A percentile compares a stretch with the other conserved stretches of the same genome.
phyloP scores from a whole-genome alignment of 768 basidiomycete genomes.

The Leccinum obscurum region DNA sequence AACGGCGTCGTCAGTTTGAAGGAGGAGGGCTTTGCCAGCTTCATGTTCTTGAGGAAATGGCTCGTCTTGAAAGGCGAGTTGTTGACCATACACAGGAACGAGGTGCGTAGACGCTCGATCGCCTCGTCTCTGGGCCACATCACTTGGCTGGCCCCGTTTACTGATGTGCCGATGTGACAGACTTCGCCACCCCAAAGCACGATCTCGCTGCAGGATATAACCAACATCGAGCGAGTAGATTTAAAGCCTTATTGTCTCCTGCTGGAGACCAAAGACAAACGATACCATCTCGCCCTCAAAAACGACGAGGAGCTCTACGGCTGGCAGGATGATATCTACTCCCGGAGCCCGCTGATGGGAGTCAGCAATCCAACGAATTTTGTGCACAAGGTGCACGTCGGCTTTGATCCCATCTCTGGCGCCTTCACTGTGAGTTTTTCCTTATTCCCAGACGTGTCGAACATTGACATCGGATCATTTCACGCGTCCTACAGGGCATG shows the following conservation, averaged over 20 bases:
- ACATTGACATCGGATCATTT: constrained; percentile 1
- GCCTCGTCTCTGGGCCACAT: not conserved
- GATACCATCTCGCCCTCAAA: constrained; percentile 80
- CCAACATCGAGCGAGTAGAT: constrained; percentile 89
- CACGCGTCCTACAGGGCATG: constrained; percentile 63
- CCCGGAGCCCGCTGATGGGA: constrained; percentile 88
- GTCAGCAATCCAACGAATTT: constrained; percentile 96
- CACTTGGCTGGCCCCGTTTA: not conserved
- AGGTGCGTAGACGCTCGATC: constrained; percentile 53
- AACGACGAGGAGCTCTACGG: constrained; percentile 96
- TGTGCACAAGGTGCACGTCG: constrained; percentile 98
- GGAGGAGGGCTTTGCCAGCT: constrained; percentile 91
- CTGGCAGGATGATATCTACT: constrained; percentile 98
- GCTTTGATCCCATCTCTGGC: constrained; percentile 91
- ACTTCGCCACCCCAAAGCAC: constrained; percentile 55
- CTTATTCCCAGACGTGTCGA: not conserved
- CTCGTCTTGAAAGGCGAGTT: constrained; percentile 79
- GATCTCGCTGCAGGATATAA: constrained; percentile 73
- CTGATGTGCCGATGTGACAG: constrained; percentile 33
- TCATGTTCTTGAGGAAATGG: constrained; percentile 92
- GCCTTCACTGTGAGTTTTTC: constrained; percentile 79
- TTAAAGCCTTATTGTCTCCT: constrained; percentile 92
- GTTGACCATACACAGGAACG: constrained; percentile 85
- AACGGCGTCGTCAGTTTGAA: constrained; percentile 82
- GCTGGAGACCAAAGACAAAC: constrained; percentile 82